Conservation (phyloP, 768 basidiomycete genomes). For the Boletus vinaceobasis region DNA sequence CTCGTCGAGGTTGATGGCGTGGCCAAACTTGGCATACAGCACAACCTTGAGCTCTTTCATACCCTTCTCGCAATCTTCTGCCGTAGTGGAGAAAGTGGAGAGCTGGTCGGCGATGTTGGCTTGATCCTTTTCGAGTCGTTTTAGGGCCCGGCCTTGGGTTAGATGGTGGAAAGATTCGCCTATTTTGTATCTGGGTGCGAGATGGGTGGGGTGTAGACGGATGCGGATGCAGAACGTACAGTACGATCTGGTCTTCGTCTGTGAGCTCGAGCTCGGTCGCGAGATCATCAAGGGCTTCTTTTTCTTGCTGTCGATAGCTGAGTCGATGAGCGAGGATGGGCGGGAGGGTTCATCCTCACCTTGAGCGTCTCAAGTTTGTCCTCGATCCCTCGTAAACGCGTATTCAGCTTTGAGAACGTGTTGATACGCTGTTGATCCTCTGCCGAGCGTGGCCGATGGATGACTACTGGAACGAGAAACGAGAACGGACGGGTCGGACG, state of each 20-base stretch:
- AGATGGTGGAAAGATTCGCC: conserved; percentile 89
- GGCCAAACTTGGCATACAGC: conserved; percentile 89
- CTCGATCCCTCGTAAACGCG: conserved; percentile 66
- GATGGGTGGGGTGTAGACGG: conserved; percentile 61
- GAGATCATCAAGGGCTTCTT: conserved; percentile 90
- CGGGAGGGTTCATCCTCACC: conserved; percentile 40
- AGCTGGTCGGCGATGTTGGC: conserved; percentile 55
- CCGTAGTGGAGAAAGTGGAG: conserved; percentile 43
- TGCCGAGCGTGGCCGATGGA: conserved; percentile 19
- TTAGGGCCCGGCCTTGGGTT: conserved; percentile 61
- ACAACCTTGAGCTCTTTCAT: conserved; percentile 80
- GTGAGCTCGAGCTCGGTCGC: conserved; percentile 83
- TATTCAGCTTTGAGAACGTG: conserved; percentile 88
- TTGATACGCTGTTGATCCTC: conserved; percentile 91
- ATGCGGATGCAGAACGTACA: conserved; percentile 45
- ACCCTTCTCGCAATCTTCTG: conserved; percentile 63
- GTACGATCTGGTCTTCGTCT: conserved; percentile 76
- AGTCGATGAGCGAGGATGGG: neutral
- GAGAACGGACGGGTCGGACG: conserved; percentile 7
- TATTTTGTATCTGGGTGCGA: conserved; percentile 72
- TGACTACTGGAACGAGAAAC: neutral
- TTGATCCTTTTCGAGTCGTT: conserved; percentile 70
- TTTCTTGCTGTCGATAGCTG: conserved; percentile 66
- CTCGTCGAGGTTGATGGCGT: conserved; percentile 90
- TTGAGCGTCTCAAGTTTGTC: conserved; percentile 71